A percentile compares a stretch with the other conserved stretches of the same genome.
phyloP scores from a whole-genome alignment of 352 stramenopile species.

The Pythium plurisporium region DNA sequence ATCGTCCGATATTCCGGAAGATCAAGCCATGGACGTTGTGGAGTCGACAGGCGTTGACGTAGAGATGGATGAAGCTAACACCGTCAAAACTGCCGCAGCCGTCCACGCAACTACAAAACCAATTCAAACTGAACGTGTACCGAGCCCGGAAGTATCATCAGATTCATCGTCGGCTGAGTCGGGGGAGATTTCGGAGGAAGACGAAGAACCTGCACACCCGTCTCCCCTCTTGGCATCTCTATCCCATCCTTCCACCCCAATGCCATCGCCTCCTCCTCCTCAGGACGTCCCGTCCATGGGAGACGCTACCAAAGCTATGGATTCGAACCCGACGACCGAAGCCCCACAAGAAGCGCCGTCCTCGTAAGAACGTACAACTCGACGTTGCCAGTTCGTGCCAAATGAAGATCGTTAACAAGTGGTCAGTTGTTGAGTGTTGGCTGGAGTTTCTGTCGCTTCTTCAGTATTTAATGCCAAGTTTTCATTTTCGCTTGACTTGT shows the following conservation, averaged over 20 bases:
- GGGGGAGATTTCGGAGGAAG: conserved; percentile 7
- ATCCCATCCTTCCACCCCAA: background rate
- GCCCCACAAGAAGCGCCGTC: too few relatives aligned
- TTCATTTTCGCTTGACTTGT: too few relatives aligned
- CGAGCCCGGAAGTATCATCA: conserved; percentile 16
- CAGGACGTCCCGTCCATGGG: too few relatives aligned
- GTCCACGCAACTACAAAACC: too few relatives aligned
- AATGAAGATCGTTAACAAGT: too few relatives aligned
- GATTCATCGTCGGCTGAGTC: conserved; percentile 12
- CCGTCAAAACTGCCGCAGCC: too few relatives aligned
- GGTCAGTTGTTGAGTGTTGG: too few relatives aligned
- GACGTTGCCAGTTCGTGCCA: too few relatives aligned
- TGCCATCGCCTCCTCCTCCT: too few relatives aligned
- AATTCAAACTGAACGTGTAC: background rate
- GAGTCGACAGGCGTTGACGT: background rate
- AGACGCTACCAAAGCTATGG: background rate
- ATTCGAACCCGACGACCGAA: too few relatives aligned
- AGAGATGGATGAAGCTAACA: background rate
- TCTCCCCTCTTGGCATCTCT: too few relatives aligned
- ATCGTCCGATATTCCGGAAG: background rate
- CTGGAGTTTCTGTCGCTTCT: background rate
- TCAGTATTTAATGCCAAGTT: conserved; percentile 25
- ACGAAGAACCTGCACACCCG: background rate
- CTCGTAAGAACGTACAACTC: too few relatives aligned
- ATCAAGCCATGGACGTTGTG: background rate